Evolutionary conservation across 139 green algal species (phyloP), one percentile per base, ranked within the genome.

Genomic region (Chlamydomonas sp.): DNA sequence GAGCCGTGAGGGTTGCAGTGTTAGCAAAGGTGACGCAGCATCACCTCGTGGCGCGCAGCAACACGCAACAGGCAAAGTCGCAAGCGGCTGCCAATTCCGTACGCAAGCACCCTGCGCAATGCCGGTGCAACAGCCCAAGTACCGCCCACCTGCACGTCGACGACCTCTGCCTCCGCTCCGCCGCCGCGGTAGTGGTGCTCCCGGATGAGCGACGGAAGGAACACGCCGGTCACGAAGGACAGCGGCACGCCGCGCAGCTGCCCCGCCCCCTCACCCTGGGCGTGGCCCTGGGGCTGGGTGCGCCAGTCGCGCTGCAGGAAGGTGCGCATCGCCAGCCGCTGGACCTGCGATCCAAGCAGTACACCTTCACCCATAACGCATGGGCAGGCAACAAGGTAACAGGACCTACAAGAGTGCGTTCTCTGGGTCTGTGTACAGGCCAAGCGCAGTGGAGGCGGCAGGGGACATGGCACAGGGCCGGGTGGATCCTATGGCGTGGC

Each of bases 281-380:
- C 8, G 1, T 61, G 58, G 20, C 60, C 12, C 74, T 63, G 78
- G n/a, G n/a, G 78, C 78, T 17, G 31, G 31, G 74, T 79, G 60
- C 63, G 49, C 91, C 91, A 94, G 75, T 91, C 62, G 10, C 91
- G 89, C 85, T 91, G 90, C 58, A 94, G 85, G 7, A 94, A 78
- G 1, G 88, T 90, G 57, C 84, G 85, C 80, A 94, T 62, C 2
- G 73, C 88, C 72, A 90, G 78, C 4, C 85, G 74, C 71, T 93
- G 90, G 1, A 93, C 90, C 87, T 91, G 88, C 58, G n/a, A 49
- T 49, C 31, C 31, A 49, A 49, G 31, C 31, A 49, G 31, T 49
- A 0, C 31, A 49, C 31, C 31, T 49, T 49, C 31, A 49, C 31
- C 31, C 31, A 49, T 49, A 49, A 49, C 14, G n/a, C 20, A 17